These are phyloP conservation scores for Eucalyptus erythrocorys DNA, from an alignment of 345 rosid species.

Conservation along the genomic window DNA sequence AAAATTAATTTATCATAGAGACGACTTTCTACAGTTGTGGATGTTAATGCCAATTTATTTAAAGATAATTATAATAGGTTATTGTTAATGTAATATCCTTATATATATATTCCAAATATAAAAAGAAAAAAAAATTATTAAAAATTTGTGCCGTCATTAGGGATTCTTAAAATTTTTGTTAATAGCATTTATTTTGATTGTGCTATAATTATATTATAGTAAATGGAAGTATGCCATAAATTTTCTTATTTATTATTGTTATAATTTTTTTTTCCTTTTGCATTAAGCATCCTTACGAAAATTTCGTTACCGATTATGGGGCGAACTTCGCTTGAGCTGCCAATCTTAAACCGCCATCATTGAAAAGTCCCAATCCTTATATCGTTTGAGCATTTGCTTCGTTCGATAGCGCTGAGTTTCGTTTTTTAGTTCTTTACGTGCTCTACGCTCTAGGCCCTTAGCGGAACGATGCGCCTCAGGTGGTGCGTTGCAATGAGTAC, in stretches of 20 bases:
- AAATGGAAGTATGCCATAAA: neutral
- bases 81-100: neutral
- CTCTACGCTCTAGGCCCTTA: too few relatives aligned
- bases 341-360: neutral
- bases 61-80: neutral
- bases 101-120: too few relatives aligned
- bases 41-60: neutral
- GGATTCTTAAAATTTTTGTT: neutral
- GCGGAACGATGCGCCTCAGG: too few relatives aligned
- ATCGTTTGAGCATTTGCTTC: too few relatives aligned
- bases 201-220: neutral
- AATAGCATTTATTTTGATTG: neutral
- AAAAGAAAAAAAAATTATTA: too few relatives aligned
- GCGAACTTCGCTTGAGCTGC: neutral
- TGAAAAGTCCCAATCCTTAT: too few relatives aligned
- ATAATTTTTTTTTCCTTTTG: neutral
- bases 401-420: too few relatives aligned
- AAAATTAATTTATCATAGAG: neutral
- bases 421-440: too few relatives aligned
- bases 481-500: neutral
- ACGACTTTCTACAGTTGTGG: neutral
- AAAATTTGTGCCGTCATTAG: neutral
- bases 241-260: too few relatives aligned
- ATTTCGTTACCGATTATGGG: neutral
- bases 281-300: neutral